Evolutionary conservation across 768 basidiomycete genomes (phyloP).

Genomic region (Suillus subaureus): DNA sequence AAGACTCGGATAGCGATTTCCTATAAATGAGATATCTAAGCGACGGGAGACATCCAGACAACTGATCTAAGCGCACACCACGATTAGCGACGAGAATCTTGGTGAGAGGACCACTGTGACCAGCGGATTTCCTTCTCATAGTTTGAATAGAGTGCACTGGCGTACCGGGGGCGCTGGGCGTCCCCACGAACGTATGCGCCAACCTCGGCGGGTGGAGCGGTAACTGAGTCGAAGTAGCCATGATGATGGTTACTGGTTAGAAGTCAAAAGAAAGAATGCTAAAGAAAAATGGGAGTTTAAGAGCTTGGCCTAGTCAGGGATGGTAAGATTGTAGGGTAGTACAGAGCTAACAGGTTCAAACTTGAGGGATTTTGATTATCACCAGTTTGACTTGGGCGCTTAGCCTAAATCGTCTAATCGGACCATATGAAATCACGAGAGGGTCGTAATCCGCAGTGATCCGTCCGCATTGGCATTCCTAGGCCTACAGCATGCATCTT

Average conservation of each 20-base stretch:
- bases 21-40: conserved; percentile 40
- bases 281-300: conserved; percentile 10
- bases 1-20: conserved; percentile 99
- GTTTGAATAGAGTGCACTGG: conserved; percentile 90
- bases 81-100: conserved; percentile 93
- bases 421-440: conserved; percentile 11
- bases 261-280: conserved; percentile 16
- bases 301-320: not conserved
- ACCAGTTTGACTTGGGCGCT: not conserved
- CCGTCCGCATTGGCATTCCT: not conserved
- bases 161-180: conserved; percentile 80
- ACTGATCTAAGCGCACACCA: conserved; percentile 58
- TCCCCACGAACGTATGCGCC: conserved; percentile 67
- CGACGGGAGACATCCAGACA: conserved; percentile 8
- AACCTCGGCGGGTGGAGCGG: conserved; percentile 72
- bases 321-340: not conserved
- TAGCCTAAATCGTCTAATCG: not conserved
- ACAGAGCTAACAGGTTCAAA: not conserved
- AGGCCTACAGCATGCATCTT: not conserved
- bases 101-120: conserved; percentile 87
- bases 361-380: conserved; percentile 10
- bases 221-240: conserved; percentile 32
- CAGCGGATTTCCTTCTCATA: conserved; percentile 88
- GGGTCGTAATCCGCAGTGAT: conserved; percentile 11
- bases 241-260: conserved; percentile 22